A percentile compares a stretch with the other conserved stretches of the same genome.
phyloP scores from a whole-genome alignment of 371 early-diverging fungal species.

The Mortierella sp. region DNA sequence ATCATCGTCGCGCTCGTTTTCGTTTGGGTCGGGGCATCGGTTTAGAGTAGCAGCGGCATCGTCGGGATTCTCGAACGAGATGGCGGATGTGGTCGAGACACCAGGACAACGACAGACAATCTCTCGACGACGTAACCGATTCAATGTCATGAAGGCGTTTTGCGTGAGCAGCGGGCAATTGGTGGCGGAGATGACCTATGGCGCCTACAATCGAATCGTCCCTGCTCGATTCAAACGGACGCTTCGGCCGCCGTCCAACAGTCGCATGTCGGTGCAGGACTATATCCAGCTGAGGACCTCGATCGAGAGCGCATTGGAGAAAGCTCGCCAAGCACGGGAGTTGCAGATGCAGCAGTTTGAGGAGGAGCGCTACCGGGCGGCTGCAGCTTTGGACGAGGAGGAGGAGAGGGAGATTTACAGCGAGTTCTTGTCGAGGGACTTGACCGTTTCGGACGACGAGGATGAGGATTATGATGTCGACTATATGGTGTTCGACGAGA shows the following conservation, averaged over 20 bases:
- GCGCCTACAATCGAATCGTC: constrained; percentile 31
- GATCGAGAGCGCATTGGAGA: constrained; percentile 36
- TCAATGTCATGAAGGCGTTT: constrained; percentile 45
- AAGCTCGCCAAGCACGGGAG: constrained; percentile 19
- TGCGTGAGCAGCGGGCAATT: constrained; percentile 33
- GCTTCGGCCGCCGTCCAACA: neutral
- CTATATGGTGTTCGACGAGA: constrained; percentile 4
- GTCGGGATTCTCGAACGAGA: constrained; percentile 47
- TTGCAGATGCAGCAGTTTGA: neutral
- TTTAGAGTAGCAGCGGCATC: neutral
- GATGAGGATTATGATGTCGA: constrained; percentile 44
- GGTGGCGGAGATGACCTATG: constrained; percentile 18
- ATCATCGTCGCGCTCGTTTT: constrained; percentile 1
- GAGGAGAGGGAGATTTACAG: constrained; percentile 45
- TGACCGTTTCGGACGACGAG: constrained; percentile 44
- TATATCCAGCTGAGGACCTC: constrained; percentile 34
- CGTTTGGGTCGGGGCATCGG: neutral
- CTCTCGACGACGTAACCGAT: constrained; percentile 31
- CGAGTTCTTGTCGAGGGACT: constrained; percentile 35
- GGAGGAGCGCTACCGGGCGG: constrained; percentile 2
- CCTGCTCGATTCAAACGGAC: constrained; percentile 38
- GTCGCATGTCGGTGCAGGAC: constrained; percentile 35
- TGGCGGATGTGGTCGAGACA: constrained; percentile 39
- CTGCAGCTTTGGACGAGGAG: constrained; percentile 31
- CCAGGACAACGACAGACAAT: constrained; percentile 40